A percentile compares a stretch with the other conserved stretches of the same genome.
Conservation (phyloP, 2,329 filamentous ascomycete species). For the Pyrenophora teres region DNA sequence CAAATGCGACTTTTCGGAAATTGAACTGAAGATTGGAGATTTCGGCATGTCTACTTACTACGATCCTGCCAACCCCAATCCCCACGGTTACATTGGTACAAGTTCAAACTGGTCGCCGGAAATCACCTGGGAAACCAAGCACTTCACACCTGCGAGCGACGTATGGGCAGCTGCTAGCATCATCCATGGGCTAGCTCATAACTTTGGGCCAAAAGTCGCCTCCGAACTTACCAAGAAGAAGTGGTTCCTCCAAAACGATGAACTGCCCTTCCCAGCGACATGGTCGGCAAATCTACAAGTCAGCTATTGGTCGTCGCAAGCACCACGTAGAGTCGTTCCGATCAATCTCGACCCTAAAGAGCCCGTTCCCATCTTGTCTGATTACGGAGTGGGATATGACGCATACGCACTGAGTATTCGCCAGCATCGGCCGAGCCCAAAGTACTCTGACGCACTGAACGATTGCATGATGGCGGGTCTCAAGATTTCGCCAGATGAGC, state of each 20-base stretch:
- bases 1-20: conserved; percentile 11
- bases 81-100: conserved; percentile 14
- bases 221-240: not conserved
- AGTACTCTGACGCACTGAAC: conserved; percentile 23
- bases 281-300: conserved; percentile 1
- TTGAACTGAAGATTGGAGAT: conserved; percentile 68
- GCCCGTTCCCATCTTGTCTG: not conserved
- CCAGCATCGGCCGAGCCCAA: conserved; percentile 15
- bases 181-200: conserved; percentile 29
- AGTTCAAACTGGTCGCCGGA: conserved; percentile 28
- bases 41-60: conserved; percentile 69
- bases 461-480: conserved; percentile 21
- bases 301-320: conserved; percentile 15
- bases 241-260: not conserved
- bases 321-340: conserved; percentile 12
- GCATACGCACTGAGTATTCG: not conserved
- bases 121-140: conserved; percentile 20
- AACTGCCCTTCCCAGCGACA: not conserved
- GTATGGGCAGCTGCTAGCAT: conserved; percentile 34
- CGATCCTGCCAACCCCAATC: conserved; percentile 34
- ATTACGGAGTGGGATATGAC: not conserved
- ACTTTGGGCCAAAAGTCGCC: conserved; percentile 19
- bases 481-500: conserved; percentile 9
- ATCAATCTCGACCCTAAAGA: conserved; percentile 15
- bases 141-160: conserved; percentile 21